Percentiles rank a stretch among this genome's conserved stretches.
Evolutionary conservation across 805 yeast genomes (phyloP).

Genomic region (Candida gorgasii): DNA sequence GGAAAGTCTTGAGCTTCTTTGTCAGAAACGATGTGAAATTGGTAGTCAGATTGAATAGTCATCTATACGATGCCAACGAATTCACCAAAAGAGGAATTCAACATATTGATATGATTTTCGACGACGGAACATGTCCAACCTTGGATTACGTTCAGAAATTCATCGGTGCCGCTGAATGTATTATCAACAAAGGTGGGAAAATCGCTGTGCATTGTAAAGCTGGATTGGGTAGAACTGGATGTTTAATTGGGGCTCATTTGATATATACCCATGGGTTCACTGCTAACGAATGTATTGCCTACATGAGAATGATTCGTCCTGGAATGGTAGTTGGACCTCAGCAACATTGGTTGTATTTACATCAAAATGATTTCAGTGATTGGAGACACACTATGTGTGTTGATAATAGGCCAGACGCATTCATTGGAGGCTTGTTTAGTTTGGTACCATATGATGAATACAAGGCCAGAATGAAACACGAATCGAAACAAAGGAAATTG

Average conservation of each 20-base stretch:
- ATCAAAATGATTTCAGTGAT: conserved; percentile 93
- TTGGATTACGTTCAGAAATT: conserved; percentile 90
- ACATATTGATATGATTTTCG: conserved; percentile 94
- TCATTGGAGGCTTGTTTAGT: conserved; percentile 67
- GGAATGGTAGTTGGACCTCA: conserved; percentile 99
- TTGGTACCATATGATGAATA: conserved; percentile 62
- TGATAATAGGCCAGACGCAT: conserved; percentile 63
- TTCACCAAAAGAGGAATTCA: conserved; percentile 81
- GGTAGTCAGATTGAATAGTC: conserved; percentile 91
- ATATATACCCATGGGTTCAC: conserved; percentile 97
- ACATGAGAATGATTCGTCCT: conserved; percentile 94
- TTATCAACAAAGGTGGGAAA: conserved; percentile 82
- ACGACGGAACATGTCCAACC: conserved; percentile 97
- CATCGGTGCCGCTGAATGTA: conserved; percentile 92
- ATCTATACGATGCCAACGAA: conserved; percentile 80
- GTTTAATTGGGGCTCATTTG: conserved; percentile 94
- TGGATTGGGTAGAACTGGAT: conserved; percentile 96
- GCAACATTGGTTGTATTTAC: conserved; percentile 97
- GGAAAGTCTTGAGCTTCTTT: conserved; percentile 79
- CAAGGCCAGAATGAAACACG: conserved; percentile 52
- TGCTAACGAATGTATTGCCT: conserved; percentile 94
- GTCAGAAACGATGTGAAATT: conserved; percentile 71
- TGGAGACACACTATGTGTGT: conserved; percentile 92
- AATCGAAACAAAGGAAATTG: conserved; percentile 37
- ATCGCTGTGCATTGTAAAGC: conserved; percentile 99